Percentiles rank a stretch among this genome's conserved stretches.
Evolutionary conservation across 179 eudicot genomes (phyloP).

Genomic region (Silene vulgaris): DNA sequence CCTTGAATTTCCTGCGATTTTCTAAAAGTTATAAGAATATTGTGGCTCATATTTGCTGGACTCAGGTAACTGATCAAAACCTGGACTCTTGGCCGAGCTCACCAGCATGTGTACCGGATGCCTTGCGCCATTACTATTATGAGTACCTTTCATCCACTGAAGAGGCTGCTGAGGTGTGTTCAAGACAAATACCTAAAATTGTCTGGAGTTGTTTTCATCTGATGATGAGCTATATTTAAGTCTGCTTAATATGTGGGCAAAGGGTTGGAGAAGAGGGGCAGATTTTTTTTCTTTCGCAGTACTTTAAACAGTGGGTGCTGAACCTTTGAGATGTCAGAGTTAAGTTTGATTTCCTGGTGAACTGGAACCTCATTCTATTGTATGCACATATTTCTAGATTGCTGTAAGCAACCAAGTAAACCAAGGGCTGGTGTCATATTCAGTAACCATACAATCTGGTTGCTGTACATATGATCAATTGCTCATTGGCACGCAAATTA

Average conservation of each 20-base stretch:
- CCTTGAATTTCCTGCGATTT: neutral
- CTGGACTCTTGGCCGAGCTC: conserved; percentile 86
- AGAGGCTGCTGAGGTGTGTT: conserved; percentile 90
- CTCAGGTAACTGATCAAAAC: conserved; percentile 91
- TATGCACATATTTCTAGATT: neutral
- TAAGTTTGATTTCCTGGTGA: neutral
- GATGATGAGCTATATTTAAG: conserved; percentile 1
- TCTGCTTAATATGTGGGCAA: conserved; percentile 2
- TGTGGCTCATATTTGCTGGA: conserved; percentile 15
- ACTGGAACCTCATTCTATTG: conserved; percentile 7
- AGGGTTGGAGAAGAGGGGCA: conserved; percentile 8
- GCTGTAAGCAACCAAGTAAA: neutral
- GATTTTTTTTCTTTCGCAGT: neutral
- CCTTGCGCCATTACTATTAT: conserved; percentile 91
- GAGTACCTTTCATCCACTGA: conserved; percentile 88
- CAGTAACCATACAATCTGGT: conserved; percentile 14
- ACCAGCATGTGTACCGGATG: conserved; percentile 84
- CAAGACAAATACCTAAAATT: conserved; percentile 15
- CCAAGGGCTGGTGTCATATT: neutral
- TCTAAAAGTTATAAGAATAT: neutral
- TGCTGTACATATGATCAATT: conserved; percentile 10
- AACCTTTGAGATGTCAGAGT: neutral
- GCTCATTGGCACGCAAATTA: neutral
- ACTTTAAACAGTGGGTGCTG: conserved; percentile 5
- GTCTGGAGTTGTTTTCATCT: conserved; percentile 5